phyloP scores from a whole-genome alignment of 2,329 filamentous ascomycete species.

The Didymella keratinophila region DNA sequence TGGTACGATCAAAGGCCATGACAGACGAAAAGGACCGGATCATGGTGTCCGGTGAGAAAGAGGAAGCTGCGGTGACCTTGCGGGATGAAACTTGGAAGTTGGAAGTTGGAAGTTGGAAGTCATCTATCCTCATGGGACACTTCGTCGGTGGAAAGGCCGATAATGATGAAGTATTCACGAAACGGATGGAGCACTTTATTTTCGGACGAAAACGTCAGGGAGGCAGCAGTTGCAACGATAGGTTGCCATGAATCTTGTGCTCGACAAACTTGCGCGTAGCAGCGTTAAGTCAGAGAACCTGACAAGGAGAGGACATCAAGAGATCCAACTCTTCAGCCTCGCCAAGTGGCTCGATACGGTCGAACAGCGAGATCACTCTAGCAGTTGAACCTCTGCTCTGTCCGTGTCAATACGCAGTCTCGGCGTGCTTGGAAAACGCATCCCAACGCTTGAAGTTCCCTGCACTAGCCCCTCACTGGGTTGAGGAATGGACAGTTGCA shows the following conservation, averaged over 20 bases:
- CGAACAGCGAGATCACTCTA: no score
- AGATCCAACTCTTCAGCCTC: no score
- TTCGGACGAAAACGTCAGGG: neutral
- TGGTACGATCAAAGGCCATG: conserved; percentile 1
- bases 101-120: neutral
- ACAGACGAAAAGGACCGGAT: neutral
- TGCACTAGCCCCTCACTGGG: no score
- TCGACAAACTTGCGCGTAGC: neutral
- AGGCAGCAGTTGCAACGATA: neutral
- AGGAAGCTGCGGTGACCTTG: conserved; percentile 12
- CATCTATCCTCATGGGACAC: neutral
- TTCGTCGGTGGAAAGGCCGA: neutral
- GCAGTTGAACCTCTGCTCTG: no score
- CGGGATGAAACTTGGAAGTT: neutral
- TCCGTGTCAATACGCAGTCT: no score
- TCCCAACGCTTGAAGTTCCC: no score
- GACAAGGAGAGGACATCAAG: neutral
- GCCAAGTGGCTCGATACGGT: neutral
- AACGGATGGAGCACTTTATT: neutral
- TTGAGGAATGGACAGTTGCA: neutral
- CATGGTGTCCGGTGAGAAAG: neutral
- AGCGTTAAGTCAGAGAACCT: neutral
- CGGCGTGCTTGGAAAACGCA: no score
- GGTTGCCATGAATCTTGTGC: neutral
- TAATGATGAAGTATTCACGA: neutral